These are phyloP conservation scores for Madurella fahalii DNA, from an alignment of 2,329 filamentous ascomycete genomes.

Conservation along the genomic window DNA sequence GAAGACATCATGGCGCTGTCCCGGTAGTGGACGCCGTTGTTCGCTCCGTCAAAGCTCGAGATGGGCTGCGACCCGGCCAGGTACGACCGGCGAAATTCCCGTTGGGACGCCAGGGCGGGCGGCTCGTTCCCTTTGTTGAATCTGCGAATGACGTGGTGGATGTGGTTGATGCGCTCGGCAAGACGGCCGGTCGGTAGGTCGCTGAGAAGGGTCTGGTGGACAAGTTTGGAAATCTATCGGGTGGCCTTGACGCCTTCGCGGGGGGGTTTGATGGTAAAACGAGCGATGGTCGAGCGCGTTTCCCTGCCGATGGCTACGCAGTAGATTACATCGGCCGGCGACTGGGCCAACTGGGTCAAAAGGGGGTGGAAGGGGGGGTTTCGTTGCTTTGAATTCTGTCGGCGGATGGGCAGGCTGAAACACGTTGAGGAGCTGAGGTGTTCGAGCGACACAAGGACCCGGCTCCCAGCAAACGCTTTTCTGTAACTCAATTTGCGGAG, in stretches of 20 bases:
- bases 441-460: constrained; percentile 26
- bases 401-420: constrained; percentile 27
- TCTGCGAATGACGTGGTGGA: not conserved
- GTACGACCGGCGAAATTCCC: constrained; percentile 44
- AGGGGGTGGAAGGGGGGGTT: not conserved
- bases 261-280: constrained; percentile 1
- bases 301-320: constrained; percentile 1
- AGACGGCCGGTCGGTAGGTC: constrained; percentile 3
- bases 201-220: not conserved
- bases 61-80: constrained; percentile 35
- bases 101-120: constrained; percentile 45
- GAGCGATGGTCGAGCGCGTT: constrained; percentile 4
- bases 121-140: constrained; percentile 17
- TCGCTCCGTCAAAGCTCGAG: constrained; percentile 28
- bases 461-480: constrained; percentile 16
- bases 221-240: not conserved
- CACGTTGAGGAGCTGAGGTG: constrained; percentile 26
- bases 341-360: constrained; percentile 2
- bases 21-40: constrained; percentile 35
- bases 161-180: not conserved
- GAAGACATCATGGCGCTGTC: constrained; percentile 30
- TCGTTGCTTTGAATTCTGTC: constrained; percentile 19
- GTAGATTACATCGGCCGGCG: constrained; percentile 9
- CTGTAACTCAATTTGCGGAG: constrained; percentile 6
- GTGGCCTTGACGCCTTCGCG: constrained; percentile 6